These are phyloP conservation scores for Aspergillus cristatus DNA, from an alignment of 495 filamentous ascomycete species.

Conservation along the genomic window DNA sequence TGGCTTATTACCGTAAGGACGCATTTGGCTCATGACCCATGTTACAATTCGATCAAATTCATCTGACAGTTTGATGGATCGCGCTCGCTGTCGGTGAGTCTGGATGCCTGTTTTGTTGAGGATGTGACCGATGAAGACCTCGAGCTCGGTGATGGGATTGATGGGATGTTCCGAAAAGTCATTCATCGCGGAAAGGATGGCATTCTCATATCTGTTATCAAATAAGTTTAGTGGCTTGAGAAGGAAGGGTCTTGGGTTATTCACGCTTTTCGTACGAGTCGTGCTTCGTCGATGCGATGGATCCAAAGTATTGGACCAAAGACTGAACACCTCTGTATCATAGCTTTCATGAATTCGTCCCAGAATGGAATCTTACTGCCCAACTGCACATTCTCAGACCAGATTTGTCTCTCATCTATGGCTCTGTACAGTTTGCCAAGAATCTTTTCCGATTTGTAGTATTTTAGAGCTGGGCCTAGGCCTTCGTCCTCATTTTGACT, in stretches of 20 bases:
- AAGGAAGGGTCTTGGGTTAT: too few relatives aligned
- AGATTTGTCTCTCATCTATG: constrained; percentile 65
- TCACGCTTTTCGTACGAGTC: constrained; percentile 47
- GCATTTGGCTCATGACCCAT: constrained; percentile 36
- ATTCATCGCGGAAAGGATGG: constrained; percentile 45
- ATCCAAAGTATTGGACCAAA: constrained; percentile 36
- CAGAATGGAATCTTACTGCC: constrained; percentile 7
- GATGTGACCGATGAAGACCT: constrained; percentile 68
- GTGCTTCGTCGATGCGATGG: constrained; percentile 28
- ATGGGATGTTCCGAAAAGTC: constrained; percentile 48
- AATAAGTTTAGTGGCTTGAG: constrained; percentile 1
- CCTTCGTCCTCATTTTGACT: constrained; percentile 44
- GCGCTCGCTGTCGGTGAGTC: constrained; percentile 54
- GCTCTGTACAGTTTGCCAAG: constrained; percentile 64
- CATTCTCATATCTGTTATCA: constrained; percentile 60
- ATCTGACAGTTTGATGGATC: constrained; percentile 45
- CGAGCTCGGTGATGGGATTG: constrained; percentile 55
- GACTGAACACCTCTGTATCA: constrained; percentile 36
- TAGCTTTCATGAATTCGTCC: constrained; percentile 22
- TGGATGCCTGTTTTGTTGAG: constrained; percentile 53
- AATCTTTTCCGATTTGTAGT: constrained; percentile 60
- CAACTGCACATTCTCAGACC: constrained; percentile 33
- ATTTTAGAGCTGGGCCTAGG: constrained; percentile 28
- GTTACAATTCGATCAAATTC: constrained; percentile 44
- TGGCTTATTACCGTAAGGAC: not conserved